These are phyloP conservation scores for Botryosphaeria dothidea DNA, from an alignment of 2,329 filamentous ascomycete genomes.

Conservation along the genomic window DNA sequence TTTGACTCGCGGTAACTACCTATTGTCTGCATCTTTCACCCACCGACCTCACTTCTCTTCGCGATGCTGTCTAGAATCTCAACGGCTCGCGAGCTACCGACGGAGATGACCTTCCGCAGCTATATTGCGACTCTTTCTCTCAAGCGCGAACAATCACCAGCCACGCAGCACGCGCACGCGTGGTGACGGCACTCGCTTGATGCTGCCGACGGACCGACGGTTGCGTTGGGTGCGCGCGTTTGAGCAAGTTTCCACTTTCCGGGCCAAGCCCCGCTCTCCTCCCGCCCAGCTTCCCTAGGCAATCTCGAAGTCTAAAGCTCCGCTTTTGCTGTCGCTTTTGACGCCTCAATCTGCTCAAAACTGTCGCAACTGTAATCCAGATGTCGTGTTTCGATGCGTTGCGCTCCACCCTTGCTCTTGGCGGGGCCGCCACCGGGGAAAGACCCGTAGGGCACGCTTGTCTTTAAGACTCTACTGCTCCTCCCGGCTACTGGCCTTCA, in stretches of 20 bases:
- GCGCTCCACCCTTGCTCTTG: background rate
- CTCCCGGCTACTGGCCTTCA: background rate
- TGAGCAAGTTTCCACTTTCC: constrained; percentile 16
- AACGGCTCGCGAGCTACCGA: background rate
- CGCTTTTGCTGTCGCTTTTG: constrained; percentile 6
- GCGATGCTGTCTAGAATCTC: too few species aligned
- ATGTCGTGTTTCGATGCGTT: background rate
- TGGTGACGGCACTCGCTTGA: background rate
- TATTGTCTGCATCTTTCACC: background rate
- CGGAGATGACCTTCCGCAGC: background rate
- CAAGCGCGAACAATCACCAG: background rate
- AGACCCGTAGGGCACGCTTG: background rate
- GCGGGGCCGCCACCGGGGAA: constrained; percentile 5
- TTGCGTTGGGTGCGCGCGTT: constrained; percentile 6
- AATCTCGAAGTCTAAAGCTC: constrained; percentile 2
- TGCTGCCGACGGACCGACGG: constrained; percentile 6
- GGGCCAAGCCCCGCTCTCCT: constrained; percentile 10
- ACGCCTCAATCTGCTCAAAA: constrained; percentile 5
- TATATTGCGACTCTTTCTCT: background rate
- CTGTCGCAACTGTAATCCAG: constrained; percentile 3
- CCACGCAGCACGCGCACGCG: background rate
- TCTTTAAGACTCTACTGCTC: constrained; percentile 1
- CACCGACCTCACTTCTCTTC: too few species aligned
- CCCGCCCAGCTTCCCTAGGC: constrained; percentile 7
- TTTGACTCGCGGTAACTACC: background rate